Evolutionary conservation across 2,329 filamentous ascomycete species (phyloP).

Genomic region (Claviceps paspali): DNA sequence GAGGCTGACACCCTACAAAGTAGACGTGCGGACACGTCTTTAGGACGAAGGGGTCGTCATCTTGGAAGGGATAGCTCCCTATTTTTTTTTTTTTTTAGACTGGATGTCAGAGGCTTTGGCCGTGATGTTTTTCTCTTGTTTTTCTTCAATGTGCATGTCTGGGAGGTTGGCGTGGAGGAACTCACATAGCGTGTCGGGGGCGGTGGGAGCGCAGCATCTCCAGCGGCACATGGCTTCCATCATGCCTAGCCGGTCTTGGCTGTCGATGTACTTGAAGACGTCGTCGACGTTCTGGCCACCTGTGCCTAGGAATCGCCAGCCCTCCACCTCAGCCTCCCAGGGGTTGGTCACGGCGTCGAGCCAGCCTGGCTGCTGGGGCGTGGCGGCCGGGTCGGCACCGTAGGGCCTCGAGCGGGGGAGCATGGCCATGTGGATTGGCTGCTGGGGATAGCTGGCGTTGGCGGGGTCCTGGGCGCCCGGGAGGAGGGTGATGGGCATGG

Average conservation of each 20-base stretch:
- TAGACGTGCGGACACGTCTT: conserved; percentile 77
- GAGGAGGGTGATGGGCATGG: conserved; percentile 75
- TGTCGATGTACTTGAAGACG: conserved; percentile 77
- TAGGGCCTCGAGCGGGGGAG: conserved; percentile 65
- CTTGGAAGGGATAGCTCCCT: conserved; percentile 96
- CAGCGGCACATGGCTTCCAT: conserved; percentile 92
- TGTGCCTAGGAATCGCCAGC: conserved; percentile 74
- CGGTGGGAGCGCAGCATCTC: conserved; percentile 82
- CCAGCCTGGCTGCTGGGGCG: conserved; percentile 44
- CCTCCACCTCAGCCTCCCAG: conserved; percentile 80
- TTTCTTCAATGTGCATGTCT: no score
- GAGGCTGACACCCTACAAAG: conserved; percentile 73
- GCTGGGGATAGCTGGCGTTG: conserved; percentile 79
- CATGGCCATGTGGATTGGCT: conserved; percentile 84
- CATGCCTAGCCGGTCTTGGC: conserved; percentile 63
- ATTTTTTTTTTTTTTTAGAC: not conserved
- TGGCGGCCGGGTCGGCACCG: conserved; percentile 27
- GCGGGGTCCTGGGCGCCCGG: conserved; percentile 77
- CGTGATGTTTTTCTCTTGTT: no score
- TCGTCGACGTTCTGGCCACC: conserved; percentile 91
- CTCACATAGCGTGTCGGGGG: conserved; percentile 88
- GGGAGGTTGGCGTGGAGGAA: no score
- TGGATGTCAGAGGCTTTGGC: no score
- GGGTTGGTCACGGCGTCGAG: conserved; percentile 87
- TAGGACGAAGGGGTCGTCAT: conserved; percentile 81